Evolutionary conservation across 164 flowering plant genomes (phyloP), one percentile per base, ranked within the genome.

Genomic region (Magnolia officinalis): DNA sequence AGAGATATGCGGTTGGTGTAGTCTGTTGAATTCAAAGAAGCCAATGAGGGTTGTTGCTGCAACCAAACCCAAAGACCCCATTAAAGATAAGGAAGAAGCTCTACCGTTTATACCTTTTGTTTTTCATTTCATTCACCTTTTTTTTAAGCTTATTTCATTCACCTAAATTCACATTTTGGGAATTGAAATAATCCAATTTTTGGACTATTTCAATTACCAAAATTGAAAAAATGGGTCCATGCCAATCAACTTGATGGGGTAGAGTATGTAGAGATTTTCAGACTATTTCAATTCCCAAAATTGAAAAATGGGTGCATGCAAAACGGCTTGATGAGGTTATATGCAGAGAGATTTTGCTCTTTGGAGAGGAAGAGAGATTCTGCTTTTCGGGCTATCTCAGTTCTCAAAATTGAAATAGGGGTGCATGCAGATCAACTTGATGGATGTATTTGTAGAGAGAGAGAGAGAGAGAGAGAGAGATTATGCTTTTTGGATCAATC

Each of bases 1-100:
- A 93, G 85, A 49, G 91, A 85, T 6, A 90, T 84, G 73, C 80
- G 87, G 84, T 95, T 89, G 19, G 97, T 93, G 83, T 84, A 93
- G 1, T 50, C 29, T 73, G 81, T 88, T 63, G 97, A 89, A 77
- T 93, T 95, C 81, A 95, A 72, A 20, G 92, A 74, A 19, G 80
- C 50, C 24, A 82, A 11, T 18, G 91, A 74, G 75, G 72, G 89
- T 89, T 86, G 91, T 31, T 59, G 63, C 63, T 63, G 75, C 55
- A 14, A 37, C 51, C 21, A 29, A 26, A 58, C 21, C 37, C 13
- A 55, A 26, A 6, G 9, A 71, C 26, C n/a, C 19, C 55, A 70
- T 37, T 14, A 49, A 8, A 11, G 21, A 18, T 7, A 49, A 45
- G 50, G 51, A 18, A 11, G 16, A 70, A 16, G 50, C 51, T 37